Evolutionary conservation across 495 filamentous ascomycete species (phyloP).

Genomic region (Parachaetomium inaequale): DNA sequence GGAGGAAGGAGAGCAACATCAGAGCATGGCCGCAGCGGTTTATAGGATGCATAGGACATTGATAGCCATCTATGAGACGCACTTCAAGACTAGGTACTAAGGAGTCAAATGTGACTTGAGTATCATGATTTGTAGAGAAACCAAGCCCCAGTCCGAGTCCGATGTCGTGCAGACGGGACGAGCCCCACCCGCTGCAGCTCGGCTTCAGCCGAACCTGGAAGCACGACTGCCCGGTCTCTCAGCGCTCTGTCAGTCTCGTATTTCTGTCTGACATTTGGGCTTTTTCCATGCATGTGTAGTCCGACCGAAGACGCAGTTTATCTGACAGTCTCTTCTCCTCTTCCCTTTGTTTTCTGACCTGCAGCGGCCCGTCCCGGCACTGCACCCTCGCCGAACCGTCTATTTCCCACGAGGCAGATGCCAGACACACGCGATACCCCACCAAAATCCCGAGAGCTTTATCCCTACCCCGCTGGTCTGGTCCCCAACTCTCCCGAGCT

Average conservation of each 20-base stretch:
- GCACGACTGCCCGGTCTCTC: constrained; percentile 5
- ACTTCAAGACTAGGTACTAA: neutral
- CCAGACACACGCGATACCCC: neutral
- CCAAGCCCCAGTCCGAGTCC: no score
- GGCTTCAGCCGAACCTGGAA: neutral
- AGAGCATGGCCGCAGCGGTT: neutral
- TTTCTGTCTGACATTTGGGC: neutral
- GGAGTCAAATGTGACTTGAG: neutral
- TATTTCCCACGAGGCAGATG: no score
- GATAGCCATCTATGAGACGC: neutral
- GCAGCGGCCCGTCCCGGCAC: neutral
- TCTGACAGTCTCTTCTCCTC: neutral
- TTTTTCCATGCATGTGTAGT: neutral
- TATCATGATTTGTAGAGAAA: no score
- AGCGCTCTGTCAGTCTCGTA: neutral
- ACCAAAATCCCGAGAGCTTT: neutral
- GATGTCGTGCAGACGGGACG: neutral
- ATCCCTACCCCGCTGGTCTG: neutral
- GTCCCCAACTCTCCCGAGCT: neutral
- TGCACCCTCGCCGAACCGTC: neutral
- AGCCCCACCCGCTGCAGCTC: constrained; percentile 7
- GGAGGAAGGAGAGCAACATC: neutral
- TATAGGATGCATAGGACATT: neutral
- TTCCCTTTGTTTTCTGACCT: neutral
- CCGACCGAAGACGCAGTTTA: neutral